A percentile compares a stretch with the other conserved stretches of the same genome.
Evolutionary conservation across 805 yeast genomes (phyloP).

Genomic region (Cyberlindnera petersonii): DNA sequence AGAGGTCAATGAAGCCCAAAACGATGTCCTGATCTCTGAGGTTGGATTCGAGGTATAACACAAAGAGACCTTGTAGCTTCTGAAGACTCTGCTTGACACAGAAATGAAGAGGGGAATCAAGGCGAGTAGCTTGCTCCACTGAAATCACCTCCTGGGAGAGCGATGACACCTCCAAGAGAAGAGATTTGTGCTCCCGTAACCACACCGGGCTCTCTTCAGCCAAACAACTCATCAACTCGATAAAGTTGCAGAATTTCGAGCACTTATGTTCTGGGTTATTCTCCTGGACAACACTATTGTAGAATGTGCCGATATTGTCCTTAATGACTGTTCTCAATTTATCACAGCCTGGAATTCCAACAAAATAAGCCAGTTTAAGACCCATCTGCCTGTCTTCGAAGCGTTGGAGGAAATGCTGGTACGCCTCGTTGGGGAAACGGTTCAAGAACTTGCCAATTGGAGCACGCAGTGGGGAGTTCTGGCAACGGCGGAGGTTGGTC

Average conservation of each 20-base stretch:
- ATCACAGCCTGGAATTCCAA: conserved; percentile 48
- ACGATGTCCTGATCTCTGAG: conserved; percentile 36
- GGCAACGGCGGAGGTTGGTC: conserved; percentile 76
- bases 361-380: conserved; percentile 62
- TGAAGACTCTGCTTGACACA: conserved; percentile 68
- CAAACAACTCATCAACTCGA: conserved; percentile 60
- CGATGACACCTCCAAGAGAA: conserved; percentile 40
- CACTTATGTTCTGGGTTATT: conserved; percentile 50
- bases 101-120: conserved; percentile 60
- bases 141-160: conserved; percentile 41
- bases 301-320: conserved; percentile 46
- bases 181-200: conserved; percentile 49
- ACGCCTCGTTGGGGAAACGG: conserved; percentile 73
- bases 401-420: conserved; percentile 63
- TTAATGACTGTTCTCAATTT: conserved; percentile 56
- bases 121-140: conserved; percentile 38
- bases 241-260: conserved; percentile 65
- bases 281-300: conserved; percentile 46
- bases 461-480: conserved; percentile 83
- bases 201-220: conserved; percentile 49
- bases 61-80: conserved; percentile 51
- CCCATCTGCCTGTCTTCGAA: conserved; percentile 61
- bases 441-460: conserved; percentile 86
- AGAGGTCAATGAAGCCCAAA: conserved; percentile 39
- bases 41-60: conserved; percentile 33